Conservation (phyloP, 257 asterid species). For the Rauvolfia tetraphylla region DNA sequence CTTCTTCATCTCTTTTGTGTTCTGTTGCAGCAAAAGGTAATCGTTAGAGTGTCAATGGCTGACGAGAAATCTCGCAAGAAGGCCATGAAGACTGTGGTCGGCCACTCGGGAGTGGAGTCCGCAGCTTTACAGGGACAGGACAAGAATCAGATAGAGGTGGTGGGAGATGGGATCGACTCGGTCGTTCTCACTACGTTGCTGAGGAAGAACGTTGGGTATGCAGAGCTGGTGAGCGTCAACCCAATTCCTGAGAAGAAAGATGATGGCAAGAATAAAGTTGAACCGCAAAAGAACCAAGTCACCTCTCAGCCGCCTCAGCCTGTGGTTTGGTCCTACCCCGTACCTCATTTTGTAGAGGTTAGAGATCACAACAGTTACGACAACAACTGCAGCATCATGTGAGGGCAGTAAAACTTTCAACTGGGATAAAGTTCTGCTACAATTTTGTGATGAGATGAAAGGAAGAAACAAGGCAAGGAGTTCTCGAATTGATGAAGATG, state of each 20-base stretch:
- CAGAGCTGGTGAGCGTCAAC: slow-evolving; percentile 43
- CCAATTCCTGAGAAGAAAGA: slow-evolving; percentile 15
- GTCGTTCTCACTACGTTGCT: slow-evolving; percentile 36
- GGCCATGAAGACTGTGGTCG: slow-evolving; percentile 37
- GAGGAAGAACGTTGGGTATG: slow-evolving; percentile 48
- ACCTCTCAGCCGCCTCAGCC: slow-evolving; percentile 1
- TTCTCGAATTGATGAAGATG: background rate
- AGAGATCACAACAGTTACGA: slow-evolving; percentile 14
- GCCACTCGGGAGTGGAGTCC: slow-evolving; percentile 44
- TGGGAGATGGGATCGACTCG: slow-evolving; percentile 60
- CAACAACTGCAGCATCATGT: slow-evolving; percentile 38
- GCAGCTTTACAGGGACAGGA: slow-evolving; percentile 37
- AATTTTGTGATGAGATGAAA: background rate
- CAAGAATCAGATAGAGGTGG: slow-evolving; percentile 44
- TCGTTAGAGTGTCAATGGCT: slow-evolving; percentile 40
- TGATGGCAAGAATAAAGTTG: slow-evolving; percentile 16
- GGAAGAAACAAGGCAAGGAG: background rate
- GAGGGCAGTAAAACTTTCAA: background rate
- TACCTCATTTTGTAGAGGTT: slow-evolving; percentile 5
- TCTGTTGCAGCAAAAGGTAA: slow-evolving; percentile 49
- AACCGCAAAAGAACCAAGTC: background rate
- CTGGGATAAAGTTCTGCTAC: background rate
- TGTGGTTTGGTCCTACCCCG: background rate
- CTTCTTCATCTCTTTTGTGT: background rate
- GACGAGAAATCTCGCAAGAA: slow-evolving; percentile 40